These are phyloP conservation scores for Nakazawaea siamensis DNA, from an alignment of 805 yeast genomes.

Conservation along the genomic window DNA sequence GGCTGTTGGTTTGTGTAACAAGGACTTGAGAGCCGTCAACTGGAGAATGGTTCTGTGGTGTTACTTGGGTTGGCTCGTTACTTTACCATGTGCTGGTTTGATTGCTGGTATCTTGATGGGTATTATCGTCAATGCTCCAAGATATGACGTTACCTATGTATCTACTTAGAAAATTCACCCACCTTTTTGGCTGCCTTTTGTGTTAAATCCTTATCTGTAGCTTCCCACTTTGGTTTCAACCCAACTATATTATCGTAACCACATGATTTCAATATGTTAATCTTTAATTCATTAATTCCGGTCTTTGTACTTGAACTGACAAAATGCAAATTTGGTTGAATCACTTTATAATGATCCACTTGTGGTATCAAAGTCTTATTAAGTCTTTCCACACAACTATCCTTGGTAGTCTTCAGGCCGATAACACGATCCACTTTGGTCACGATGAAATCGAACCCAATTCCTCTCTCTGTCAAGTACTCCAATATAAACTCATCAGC, in stretches of 20 bases:
- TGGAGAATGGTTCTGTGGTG: slow-evolving; percentile 75
- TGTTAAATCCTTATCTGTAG: not conserved
- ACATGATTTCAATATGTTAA: slow-evolving; percentile 44
- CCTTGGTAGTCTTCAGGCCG: slow-evolving; percentile 17
- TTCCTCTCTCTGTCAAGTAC: slow-evolving; percentile 42
- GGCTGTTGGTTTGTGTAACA: slow-evolving; percentile 66
- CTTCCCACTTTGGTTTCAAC: slow-evolving; percentile 2
- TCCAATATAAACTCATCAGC: slow-evolving; percentile 49
- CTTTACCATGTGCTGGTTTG: slow-evolving; percentile 67
- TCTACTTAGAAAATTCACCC: slow-evolving; percentile 4
- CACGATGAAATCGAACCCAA: slow-evolving; percentile 65
- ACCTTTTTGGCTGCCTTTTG: slow-evolving; percentile 2
- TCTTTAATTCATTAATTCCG: slow-evolving; percentile 48
- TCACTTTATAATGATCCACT: slow-evolving; percentile 28
- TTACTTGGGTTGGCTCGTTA: slow-evolving; percentile 63
- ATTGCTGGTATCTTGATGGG: slow-evolving; percentile 61
- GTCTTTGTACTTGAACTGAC: slow-evolving; percentile 42
- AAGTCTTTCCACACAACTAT: slow-evolving; percentile 24
- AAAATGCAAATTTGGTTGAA: slow-evolving; percentile 35
- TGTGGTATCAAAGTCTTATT: slow-evolving; percentile 29
- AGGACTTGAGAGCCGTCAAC: slow-evolving; percentile 53
- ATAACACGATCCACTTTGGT: slow-evolving; percentile 65
- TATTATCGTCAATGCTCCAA: slow-evolving; percentile 59
- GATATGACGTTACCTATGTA: slow-evolving; percentile 25
- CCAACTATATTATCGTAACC: slow-evolving; percentile 22